Percentiles rank a stretch among this genome's conserved stretches.
Evolutionary conservation across 352 stramenopile genomes (phyloP).

Genomic region (Pythium rhizo-oryzae): DNA sequence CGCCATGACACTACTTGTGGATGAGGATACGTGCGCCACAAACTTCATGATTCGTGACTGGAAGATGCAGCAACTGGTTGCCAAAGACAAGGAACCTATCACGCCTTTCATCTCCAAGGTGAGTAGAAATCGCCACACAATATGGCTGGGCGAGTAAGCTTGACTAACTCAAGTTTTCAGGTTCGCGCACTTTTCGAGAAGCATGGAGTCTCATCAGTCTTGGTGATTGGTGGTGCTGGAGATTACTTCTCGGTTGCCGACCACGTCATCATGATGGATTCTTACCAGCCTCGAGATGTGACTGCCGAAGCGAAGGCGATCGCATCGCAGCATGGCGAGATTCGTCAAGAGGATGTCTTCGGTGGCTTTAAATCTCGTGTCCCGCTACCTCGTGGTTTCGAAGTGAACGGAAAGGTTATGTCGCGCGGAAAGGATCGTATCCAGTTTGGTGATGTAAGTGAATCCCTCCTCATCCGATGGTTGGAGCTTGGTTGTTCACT

Average conservation of each 20-base stretch:
- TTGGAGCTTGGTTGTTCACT: not conserved
- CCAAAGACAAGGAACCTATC: constrained; percentile 97
- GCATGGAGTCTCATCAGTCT: constrained; percentile 90
- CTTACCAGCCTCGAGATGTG: constrained; percentile 92
- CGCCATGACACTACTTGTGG: constrained; percentile 93
- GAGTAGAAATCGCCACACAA: not conserved
- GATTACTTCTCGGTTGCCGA: constrained; percentile 98
- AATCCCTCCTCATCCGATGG: not conserved
- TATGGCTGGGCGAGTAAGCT: not conserved
- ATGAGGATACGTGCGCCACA: constrained; percentile 97
- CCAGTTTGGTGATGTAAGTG: constrained; percentile 82
- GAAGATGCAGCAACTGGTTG: constrained; percentile 97
- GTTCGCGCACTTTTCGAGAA: constrained; percentile 92
- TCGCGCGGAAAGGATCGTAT: constrained; percentile 74
- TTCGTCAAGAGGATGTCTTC: constrained; percentile 56
- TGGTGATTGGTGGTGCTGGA: constrained; percentile 96
- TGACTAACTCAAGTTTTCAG: not conserved
- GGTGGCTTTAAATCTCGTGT: constrained; percentile 56
- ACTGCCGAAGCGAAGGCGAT: constrained; percentile 93
- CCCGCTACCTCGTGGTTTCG: constrained; percentile 52
- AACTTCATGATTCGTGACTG: constrained; percentile 99
- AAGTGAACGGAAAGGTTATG: constrained; percentile 78
- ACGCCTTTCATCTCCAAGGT: constrained; percentile 96
- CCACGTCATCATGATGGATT: constrained; percentile 97
- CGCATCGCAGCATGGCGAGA: constrained; percentile 58